Evolutionary conservation across 441 rosid genomes (phyloP).

Genomic region (Populus hybrid): DNA sequence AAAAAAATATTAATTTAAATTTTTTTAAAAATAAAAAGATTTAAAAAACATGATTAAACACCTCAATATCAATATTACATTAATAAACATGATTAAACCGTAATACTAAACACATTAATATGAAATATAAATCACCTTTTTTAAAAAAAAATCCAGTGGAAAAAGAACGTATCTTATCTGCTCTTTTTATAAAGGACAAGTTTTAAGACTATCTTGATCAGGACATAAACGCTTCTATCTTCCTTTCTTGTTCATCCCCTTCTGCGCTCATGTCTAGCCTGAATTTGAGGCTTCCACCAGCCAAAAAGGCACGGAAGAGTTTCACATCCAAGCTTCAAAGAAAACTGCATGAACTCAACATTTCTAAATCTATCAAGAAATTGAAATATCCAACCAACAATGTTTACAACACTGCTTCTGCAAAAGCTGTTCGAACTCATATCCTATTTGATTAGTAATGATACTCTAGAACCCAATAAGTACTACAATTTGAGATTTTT

Average conservation of each 20-base stretch:
- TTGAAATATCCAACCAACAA: slow-evolving; percentile 1
- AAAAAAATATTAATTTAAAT: too few species aligned
- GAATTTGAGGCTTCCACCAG: slow-evolving; percentile 45
- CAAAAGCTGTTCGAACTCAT: too few species aligned
- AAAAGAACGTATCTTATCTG: background rate
- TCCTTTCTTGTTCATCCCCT: background rate
- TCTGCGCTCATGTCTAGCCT: slow-evolving; percentile 48
- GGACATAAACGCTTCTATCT: background rate
- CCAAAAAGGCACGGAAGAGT: slow-evolving; percentile 73
- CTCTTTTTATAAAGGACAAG: slow-evolving; percentile 9
- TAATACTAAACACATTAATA: too few species aligned
- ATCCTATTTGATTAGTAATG: background rate
- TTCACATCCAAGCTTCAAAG: slow-evolving; percentile 52
- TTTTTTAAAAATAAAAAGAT: too few species aligned
- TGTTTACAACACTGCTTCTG: background rate
- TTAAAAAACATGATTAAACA: too few species aligned
- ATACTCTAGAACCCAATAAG: too few species aligned
- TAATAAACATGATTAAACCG: background rate
- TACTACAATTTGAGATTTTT: too few species aligned
- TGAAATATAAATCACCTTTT: background rate
- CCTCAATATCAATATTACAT: too few species aligned
- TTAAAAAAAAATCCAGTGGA: slow-evolving; percentile 6
- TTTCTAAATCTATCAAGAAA: slow-evolving; percentile 42
- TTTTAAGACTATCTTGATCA: background rate
- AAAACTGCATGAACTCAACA: slow-evolving; percentile 42